These are phyloP conservation scores for Neurospora hispaniola DNA, from an alignment of 495 filamentous ascomycete genomes.

Conservation along the genomic window DNA sequence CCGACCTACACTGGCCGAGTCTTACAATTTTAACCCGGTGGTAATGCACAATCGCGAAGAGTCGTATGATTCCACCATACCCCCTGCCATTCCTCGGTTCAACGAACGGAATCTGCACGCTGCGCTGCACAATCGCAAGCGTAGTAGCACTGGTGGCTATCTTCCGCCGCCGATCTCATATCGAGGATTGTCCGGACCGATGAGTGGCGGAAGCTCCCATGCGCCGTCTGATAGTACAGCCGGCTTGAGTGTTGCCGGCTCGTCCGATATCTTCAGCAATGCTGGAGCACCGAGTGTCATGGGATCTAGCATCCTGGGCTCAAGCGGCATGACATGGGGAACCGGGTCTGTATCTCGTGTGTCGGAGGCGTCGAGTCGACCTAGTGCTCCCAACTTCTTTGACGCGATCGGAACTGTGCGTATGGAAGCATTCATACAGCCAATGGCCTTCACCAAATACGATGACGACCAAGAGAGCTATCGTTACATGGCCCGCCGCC, in stretches of 20 bases:
- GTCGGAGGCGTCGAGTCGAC: slow-evolving; percentile 50
- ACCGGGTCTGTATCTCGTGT: slow-evolving; percentile 38
- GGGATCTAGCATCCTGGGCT: slow-evolving; percentile 24
- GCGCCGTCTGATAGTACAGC: slow-evolving; percentile 40
- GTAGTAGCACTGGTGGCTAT: slow-evolving; percentile 71
- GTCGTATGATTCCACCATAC: slow-evolving; percentile 51
- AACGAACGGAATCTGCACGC: slow-evolving; percentile 36
- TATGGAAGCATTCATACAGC: slow-evolving; percentile 91
- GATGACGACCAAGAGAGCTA: slow-evolving; percentile 40
- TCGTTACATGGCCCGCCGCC: slow-evolving; percentile 26
- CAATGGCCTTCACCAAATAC: slow-evolving; percentile 32
- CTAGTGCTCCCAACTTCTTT: slow-evolving; percentile 47
- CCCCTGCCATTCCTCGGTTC: slow-evolving; percentile 72
- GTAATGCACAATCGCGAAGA: slow-evolving; percentile 22
- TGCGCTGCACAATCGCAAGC: slow-evolving; percentile 58
- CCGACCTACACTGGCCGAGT: slow-evolving; percentile 13
- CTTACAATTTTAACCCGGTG: slow-evolving; percentile 2
- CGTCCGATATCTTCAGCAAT: slow-evolving; percentile 46
- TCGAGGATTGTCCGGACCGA: slow-evolving; percentile 62
- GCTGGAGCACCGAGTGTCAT: slow-evolving; percentile 19
- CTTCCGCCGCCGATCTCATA: slow-evolving; percentile 54
- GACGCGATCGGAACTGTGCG: slow-evolving; percentile 80
- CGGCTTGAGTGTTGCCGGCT: slow-evolving; percentile 41
- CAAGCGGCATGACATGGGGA: slow-evolving; percentile 32
- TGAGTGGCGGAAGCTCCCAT: slow-evolving; percentile 27